These are phyloP conservation scores for Dendrocalamus sinicus DNA, from an alignment of 176 grass and related monocot genomes.

Conservation along the genomic window DNA sequence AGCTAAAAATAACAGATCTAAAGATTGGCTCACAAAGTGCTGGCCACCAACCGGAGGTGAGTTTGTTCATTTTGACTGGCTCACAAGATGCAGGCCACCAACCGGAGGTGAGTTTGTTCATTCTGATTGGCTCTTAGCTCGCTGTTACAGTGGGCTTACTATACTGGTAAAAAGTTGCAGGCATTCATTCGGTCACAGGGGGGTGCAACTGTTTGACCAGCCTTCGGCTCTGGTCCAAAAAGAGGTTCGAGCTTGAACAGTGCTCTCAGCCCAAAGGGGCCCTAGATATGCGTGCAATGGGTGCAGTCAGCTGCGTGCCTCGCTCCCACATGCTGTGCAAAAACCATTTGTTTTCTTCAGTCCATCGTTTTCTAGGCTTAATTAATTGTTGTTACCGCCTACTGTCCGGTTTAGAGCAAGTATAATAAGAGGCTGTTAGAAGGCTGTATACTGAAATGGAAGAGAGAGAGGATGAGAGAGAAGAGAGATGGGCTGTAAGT, in stretches of 20 bases:
- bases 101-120: neutral
- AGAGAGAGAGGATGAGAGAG: no score
- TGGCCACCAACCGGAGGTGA: neutral
- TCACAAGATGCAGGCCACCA: neutral
- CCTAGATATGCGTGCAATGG: slow-evolving; percentile 42
- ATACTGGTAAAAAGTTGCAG: slow-evolving; percentile 12
- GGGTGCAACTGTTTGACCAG: slow-evolving; percentile 44
- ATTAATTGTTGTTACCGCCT: neutral
- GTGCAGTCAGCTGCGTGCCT: neutral
- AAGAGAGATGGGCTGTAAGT: no score
- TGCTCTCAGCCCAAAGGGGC: slow-evolving; percentile 3
- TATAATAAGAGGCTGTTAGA: no score
- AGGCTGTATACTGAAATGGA: no score
- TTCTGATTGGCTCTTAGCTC: neutral
- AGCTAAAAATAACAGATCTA: no score
- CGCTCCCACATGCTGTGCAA: neutral
- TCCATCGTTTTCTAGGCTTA: neutral
- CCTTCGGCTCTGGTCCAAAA: slow-evolving; percentile 45
- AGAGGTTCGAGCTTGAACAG: neutral
- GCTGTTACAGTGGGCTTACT: slow-evolving; percentile 24
- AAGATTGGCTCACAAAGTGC: neutral
- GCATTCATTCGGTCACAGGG: slow-evolving; percentile 43
- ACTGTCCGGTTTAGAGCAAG: neutral
- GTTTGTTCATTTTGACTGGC: neutral
- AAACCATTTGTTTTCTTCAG: slow-evolving; percentile 7